Evolutionary conservation across 768 basidiomycete genomes (phyloP).

Genomic region (Amanita inopinata): DNA sequence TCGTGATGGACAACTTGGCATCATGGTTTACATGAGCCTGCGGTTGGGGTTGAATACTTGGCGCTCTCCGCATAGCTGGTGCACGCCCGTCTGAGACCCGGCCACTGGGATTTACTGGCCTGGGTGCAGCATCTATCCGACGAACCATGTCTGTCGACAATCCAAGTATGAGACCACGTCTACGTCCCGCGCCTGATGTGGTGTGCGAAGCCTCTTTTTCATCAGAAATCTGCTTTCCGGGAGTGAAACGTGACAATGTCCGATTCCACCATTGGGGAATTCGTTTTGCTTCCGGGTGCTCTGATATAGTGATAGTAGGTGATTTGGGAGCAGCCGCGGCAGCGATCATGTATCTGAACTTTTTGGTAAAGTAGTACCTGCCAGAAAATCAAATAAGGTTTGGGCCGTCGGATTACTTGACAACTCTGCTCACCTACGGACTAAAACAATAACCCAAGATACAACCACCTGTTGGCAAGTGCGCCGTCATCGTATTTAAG

Average conservation of each 20-base stretch:
- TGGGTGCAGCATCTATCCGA: conserved; percentile 58
- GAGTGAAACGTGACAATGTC: conserved; percentile 12
- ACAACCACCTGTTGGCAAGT: conserved; percentile 45
- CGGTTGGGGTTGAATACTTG: conserved; percentile 10
- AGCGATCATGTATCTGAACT: conserved; percentile 50
- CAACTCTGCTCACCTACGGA: conserved; percentile 45
- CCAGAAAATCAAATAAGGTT: too few species aligned
- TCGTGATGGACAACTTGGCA: conserved; percentile 8
- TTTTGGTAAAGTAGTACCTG: conserved; percentile 63
- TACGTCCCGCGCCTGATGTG: conserved; percentile 1
- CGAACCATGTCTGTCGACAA: conserved; percentile 71
- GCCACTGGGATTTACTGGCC: conserved; percentile 66
- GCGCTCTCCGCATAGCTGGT: background rate
- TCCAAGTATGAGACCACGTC: conserved; percentile 22
- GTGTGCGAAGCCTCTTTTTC: background rate
- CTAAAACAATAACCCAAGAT: conserved; percentile 77
- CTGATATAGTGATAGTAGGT: background rate
- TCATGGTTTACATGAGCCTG: conserved; percentile 10
- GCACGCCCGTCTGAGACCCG: conserved; percentile 44
- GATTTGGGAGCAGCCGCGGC: conserved; percentile 6
- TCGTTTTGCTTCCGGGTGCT: background rate
- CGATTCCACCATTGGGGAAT: conserved; percentile 5
- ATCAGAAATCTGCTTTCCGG: background rate
- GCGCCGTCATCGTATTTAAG: too few species aligned
- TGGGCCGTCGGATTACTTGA: too few species aligned